These are phyloP conservation scores for Tolypocladium paradoxum DNA, from an alignment of 2,329 filamentous ascomycete genomes.

Conservation along the genomic window DNA sequence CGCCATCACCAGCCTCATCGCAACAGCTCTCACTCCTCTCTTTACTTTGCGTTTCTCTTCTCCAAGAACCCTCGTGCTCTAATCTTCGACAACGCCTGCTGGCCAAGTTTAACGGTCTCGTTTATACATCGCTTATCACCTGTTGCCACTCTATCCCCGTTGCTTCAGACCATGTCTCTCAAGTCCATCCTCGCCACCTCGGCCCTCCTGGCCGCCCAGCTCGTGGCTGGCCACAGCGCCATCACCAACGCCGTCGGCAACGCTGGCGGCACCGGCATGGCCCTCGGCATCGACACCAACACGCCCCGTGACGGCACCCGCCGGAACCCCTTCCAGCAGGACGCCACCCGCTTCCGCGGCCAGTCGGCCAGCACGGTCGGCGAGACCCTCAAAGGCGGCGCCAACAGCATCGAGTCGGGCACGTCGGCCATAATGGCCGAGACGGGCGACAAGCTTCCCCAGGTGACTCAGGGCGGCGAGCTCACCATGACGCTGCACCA, in stretches of 20 bases:
- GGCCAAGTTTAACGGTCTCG: conserved; percentile 1
- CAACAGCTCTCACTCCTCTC: neutral
- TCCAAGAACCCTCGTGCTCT: neutral
- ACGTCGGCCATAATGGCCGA: conserved; percentile 46
- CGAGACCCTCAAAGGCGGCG: conserved; percentile 45
- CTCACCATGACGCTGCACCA: conserved; percentile 55
- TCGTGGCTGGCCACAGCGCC: conserved; percentile 50
- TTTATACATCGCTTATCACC: neutral
- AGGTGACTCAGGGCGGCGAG: conserved; percentile 45
- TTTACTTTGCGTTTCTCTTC: neutral
- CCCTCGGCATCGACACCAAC: conserved; percentile 36
- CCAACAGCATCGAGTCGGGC: conserved; percentile 45
- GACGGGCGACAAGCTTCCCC: conserved; percentile 46
- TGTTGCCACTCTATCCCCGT: neutral
- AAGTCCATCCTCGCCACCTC: conserved; percentile 28
- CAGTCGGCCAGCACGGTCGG: conserved; percentile 40
- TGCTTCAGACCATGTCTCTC: conserved; percentile 15
- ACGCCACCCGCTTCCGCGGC: conserved; percentile 51
- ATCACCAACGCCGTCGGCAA: conserved; percentile 49
- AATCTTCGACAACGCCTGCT: neutral
- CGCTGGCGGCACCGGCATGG: conserved; percentile 44
- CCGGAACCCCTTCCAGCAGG: conserved; percentile 52
- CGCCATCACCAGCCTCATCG: conserved; percentile 2
- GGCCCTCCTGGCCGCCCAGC: conserved; percentile 40
- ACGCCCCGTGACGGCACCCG: conserved; percentile 52